A percentile compares a stretch with the other conserved stretches of the same genome.
phyloP scores from a whole-genome alignment of 2,329 filamentous ascomycete species.

The Trichophyton rubrum region DNA sequence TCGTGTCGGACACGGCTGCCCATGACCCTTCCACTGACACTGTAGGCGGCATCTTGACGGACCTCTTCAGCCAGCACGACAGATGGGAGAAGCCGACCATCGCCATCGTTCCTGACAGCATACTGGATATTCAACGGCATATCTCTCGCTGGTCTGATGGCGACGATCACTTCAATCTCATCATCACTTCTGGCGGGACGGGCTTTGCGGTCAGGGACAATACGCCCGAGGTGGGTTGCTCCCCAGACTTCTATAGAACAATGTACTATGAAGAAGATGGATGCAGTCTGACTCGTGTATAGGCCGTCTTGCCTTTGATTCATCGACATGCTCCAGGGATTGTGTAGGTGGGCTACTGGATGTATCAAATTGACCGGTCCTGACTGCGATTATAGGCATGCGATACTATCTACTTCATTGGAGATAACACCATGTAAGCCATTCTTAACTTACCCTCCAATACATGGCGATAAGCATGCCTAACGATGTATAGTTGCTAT shows the following conservation, averaged over 20 bases:
- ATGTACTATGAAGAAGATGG: not conserved
- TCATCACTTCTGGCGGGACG: constrained; percentile 84
- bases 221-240: constrained; percentile 66
- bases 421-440: constrained; percentile 74
- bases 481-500: constrained; percentile 57
- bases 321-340: constrained; percentile 79
- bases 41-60: constrained; percentile 52
- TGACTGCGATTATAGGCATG: constrained; percentile 47
- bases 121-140: constrained; percentile 59
- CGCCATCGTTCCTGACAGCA: constrained; percentile 68
- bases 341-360: constrained; percentile 41
- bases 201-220: constrained; percentile 76
- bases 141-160: constrained; percentile 62
- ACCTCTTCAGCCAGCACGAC: constrained; percentile 54
- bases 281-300: constrained; percentile 9
- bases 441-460: constrained; percentile 10
- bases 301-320: constrained; percentile 68
- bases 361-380: not conserved
- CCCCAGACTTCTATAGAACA: not conserved
- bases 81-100: constrained; percentile 60
- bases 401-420: constrained; percentile 77
- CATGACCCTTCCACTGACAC: constrained; percentile 68
- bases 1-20: constrained; percentile 83
- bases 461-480: not conserved
- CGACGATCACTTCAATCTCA: constrained; percentile 53